Base-by-base conservation (phyloP, 2,329 filamentous ascomycete species). In the Arthrobotrys iridis region DNA sequence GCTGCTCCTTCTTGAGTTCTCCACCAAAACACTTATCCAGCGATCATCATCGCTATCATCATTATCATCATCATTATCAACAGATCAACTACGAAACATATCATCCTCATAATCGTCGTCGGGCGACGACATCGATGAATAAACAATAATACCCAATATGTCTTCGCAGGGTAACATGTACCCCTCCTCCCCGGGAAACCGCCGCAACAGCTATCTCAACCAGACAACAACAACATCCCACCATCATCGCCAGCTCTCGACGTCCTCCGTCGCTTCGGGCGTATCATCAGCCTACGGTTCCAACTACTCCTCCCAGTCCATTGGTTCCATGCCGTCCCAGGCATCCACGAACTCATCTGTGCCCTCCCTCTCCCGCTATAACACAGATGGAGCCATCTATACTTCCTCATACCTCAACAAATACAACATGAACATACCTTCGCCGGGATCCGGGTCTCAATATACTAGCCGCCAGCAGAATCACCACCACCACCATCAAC, bases 221-320 rank as follows among this genome's bases (percentile, higher is more conserved):
- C 55, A 70, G 22, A 55, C 50, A 33, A 10, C 28, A 33, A 10
- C 28, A 33, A 10, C 28, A 33, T 24, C 37, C 57, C 55, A 48
- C 18, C 71, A 75, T 50, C 68, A 41, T 40, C 71, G 71, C 10
- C 71, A 75, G 20, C 71, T 65, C 10, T 75, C 71, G 13, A 75
- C 71, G 15, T 75, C 71, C 30, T 75, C 71, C 45, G 67, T 75
- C 58, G 71, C 71, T 7, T 75, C 71, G 4, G 71, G 71, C 18
- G 71, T 75, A 30, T 75, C 71, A 1, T 75, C 71, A 6, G 71
- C 71, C 15, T 75, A 75, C 48, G 63, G 63, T 11, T 75, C 71
- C 13, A 75, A 75, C 45, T 75, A 75, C 20, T 75, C 71, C n/a
- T 62, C 71, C 24, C 71, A 75, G 37, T 75, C 71, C 15, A 75